These are phyloP conservation scores for Hymenoscyphus salicellus DNA, from an alignment of 2,329 filamentous ascomycete species.

Conservation along the genomic window DNA sequence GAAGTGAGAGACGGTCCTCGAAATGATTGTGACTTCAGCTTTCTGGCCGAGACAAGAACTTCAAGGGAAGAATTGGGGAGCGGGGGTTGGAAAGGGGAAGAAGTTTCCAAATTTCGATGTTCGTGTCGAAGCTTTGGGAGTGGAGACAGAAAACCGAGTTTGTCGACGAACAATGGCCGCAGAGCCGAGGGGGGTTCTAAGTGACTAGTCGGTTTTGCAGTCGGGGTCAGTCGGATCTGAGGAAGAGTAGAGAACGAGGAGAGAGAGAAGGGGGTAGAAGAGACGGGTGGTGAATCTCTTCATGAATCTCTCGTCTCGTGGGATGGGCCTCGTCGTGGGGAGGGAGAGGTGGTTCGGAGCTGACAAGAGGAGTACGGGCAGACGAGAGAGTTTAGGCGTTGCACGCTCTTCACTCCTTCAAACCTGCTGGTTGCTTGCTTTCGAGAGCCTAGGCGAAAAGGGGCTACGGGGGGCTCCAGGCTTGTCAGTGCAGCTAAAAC, in stretches of 20 bases:
- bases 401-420: neutral
- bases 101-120: slow-evolving; percentile 1
- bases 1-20: neutral
- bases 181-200: neutral
- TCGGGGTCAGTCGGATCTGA: slow-evolving; percentile 3
- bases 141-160: neutral
- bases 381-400: neutral
- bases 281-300: slow-evolving; percentile 8
- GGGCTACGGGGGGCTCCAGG: neutral
- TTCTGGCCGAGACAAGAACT: neutral
- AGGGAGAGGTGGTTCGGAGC: neutral
- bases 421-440: too few relatives aligned
- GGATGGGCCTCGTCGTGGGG: neutral
- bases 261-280: slow-evolving; percentile 22
- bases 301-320: neutral
- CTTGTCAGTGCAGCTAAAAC: too few relatives aligned
- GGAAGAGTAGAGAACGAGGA: slow-evolving; percentile 20
- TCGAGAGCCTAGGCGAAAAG: neutral
- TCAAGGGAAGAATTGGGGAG: neutral
- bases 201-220: neutral
- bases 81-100: neutral
- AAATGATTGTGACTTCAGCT: neutral
- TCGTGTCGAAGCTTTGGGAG: slow-evolving; percentile 2
- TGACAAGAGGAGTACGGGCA: neutral
- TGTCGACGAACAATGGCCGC: neutral